phyloP scores from a whole-genome alignment of 305 asterid genomes.

The Fraxinus velutina region DNA sequence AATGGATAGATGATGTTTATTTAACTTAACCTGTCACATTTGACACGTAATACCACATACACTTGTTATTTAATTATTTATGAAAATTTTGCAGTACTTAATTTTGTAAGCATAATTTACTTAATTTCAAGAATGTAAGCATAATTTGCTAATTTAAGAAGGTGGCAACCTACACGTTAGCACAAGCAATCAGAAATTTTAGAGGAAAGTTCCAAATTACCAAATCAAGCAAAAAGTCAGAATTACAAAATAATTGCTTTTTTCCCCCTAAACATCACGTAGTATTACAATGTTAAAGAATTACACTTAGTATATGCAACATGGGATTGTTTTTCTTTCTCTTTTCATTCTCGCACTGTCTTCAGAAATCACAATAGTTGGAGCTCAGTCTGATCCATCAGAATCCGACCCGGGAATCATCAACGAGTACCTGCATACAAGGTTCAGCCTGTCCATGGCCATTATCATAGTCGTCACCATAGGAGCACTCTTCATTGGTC shows the following conservation, averaged over 20 bases:
- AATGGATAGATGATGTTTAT: background rate
- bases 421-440: conserved; percentile 26
- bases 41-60: background rate
- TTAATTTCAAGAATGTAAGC: background rate
- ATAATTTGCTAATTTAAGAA: background rate
- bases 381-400: conserved; percentile 21
- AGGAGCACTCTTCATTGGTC: conserved; percentile 50
- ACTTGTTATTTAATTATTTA: background rate
- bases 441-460: conserved; percentile 47
- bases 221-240: background rate
- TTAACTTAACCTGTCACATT: background rate
- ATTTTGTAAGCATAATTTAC: background rate
- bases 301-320: background rate
- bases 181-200: background rate
- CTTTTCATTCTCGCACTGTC: conserved; percentile 8
- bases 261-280: background rate
- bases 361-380: background rate
- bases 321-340: background rate
- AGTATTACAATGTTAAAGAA: no score
- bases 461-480: conserved; percentile 45
- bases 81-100: background rate
- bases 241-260: background rate
- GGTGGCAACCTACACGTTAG: background rate
- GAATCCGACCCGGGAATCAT: background rate
- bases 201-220: background rate